Base-by-base conservation (phyloP, 768 basidiomycete genomes). In the Cubamyces lactineus region DNA sequence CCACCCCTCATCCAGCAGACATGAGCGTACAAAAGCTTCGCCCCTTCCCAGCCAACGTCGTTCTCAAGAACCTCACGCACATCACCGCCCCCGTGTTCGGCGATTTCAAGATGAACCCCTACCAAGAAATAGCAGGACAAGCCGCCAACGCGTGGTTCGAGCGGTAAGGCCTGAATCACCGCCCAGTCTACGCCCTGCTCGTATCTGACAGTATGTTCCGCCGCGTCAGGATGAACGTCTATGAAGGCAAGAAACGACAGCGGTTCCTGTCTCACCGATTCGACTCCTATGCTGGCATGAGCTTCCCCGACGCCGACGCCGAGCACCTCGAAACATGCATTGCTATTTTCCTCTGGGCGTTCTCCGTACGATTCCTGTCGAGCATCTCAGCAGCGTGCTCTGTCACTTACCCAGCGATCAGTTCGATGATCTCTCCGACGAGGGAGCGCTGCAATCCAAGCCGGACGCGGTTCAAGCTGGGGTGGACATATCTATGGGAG, bases 291-390 rank as follows among this genome's bases (percentile, higher is more conserved):
- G 77, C 77, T 11, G 74, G 74, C 15, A 74, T 78, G 59, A 73
- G 72, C 61, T 77, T 76, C 62, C 74, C 76, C 11, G 76, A 78
- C 41, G 76, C 75, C 8, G 76, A 77, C 61, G 24, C 66, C 13
- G 62, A 65, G 5, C 76, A 77, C 57, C 72, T 77, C 43, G 71
- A 62, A 1, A 77, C 77, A 2, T 72, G 76, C 60, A 71, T 78
- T 28, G 70, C 73, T 23, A 78, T 77, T 60, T 77, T 76, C 67
- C 69, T 77, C 38, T 77, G 75, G 74, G 76, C 76, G 15, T 77
- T 77, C 61, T 69, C 76, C 23, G 76, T 78, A 57, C 3, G 70
- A 66, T 38, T 46, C 51, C 13, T 26, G 39, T 26, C 23, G n/a
- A 11, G 2, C 16, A 19, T n/a, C n/a, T n/a, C 23, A 9, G 21